Base-by-base conservation (phyloP, 352 stramenopile genomes). In the Phytophthora tubulina region DNA sequence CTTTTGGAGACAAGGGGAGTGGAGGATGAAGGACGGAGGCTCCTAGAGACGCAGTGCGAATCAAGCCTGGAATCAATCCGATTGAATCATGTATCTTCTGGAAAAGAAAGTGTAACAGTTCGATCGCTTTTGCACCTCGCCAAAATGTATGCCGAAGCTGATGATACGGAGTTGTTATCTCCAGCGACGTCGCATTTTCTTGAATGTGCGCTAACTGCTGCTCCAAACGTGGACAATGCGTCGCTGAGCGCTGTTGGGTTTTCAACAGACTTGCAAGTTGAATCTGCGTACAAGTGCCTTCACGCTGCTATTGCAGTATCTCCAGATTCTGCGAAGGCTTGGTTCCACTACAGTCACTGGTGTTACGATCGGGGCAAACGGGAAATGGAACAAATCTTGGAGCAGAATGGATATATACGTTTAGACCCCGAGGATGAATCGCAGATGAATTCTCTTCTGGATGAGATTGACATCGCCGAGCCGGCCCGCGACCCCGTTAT, bases 261-360 rank as follows among this genome's bases (percentile, higher is more conserved):
- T 70, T 39, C 44, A 14, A 35, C 35, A 4, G 11, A 66, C 51
- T 13, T 51, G 8, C 70, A 63, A 57, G 63, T 70, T 52, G 35
- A 42, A 58, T 55, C 61, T 38, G 53, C 48, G 21, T 50, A 76
- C 21, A 85, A 50, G 41, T 87, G 75, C 31, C 70, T 79, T 44
- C 30, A 72, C 49, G 21, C 80, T 57, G 86, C 84, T 4, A 81
- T 80, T 6, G 42, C 68, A 10, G 48, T 91, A 17, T 61, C 62
- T 1, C 75, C 80, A 33, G 69, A 65, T 32, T 88, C 80, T 49
- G 46, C 74, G 5, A 79, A 81, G 36, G 81, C 78, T 2, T 95
- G 86, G 86, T 59, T 88, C 45, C 58, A 73, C 30, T 95, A 91
- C 49, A 84, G 85, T 63, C 74, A 93, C 56, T 95, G 88, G 88